Evolutionary conservation across 2,329 filamentous ascomycete species (phyloP).

Genomic region (Cordyceps militaris): DNA sequence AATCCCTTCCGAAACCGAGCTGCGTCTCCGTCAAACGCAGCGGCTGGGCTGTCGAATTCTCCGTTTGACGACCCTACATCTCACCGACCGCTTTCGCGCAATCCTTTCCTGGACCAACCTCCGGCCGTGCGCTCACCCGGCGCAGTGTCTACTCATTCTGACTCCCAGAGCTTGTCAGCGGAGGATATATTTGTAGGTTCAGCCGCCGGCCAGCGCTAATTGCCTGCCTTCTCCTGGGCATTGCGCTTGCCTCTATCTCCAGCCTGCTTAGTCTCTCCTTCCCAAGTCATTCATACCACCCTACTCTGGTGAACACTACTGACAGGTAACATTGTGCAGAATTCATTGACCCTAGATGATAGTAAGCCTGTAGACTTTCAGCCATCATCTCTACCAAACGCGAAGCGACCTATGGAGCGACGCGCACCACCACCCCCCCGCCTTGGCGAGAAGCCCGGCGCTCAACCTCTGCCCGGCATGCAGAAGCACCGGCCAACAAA

Average conservation of each 20-base stretch:
- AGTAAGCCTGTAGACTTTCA: slow-evolving; percentile 29
- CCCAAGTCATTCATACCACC: neutral
- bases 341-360: slow-evolving; percentile 61
- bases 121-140: slow-evolving; percentile 35
- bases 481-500: slow-evolving; percentile 51
- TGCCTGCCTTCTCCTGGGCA: neutral
- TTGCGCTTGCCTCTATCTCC: neutral
- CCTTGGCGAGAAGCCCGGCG: slow-evolving; percentile 14
- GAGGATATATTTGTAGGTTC: slow-evolving; percentile 72
- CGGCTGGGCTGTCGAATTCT: slow-evolving; percentile 39
- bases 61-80: slow-evolving; percentile 51
- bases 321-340: slow-evolving; percentile 37
- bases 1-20: slow-evolving; percentile 74
- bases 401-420: slow-evolving; percentile 9
- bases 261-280: neutral
- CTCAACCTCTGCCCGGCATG: neutral
- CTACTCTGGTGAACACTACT: neutral
- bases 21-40: slow-evolving; percentile 45
- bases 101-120: slow-evolving; percentile 64
- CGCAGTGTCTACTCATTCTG: slow-evolving; percentile 43
- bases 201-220: slow-evolving; percentile 2
- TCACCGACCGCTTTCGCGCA: slow-evolving; percentile 59
- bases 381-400: slow-evolving; percentile 12
- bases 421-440: neutral
- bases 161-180: slow-evolving; percentile 44